Percentiles rank a stretch among this genome's conserved stretches.
Evolutionary conservation across 495 filamentous ascomycete genomes (phyloP).

Genomic region (Penicillium cataractarum): DNA sequence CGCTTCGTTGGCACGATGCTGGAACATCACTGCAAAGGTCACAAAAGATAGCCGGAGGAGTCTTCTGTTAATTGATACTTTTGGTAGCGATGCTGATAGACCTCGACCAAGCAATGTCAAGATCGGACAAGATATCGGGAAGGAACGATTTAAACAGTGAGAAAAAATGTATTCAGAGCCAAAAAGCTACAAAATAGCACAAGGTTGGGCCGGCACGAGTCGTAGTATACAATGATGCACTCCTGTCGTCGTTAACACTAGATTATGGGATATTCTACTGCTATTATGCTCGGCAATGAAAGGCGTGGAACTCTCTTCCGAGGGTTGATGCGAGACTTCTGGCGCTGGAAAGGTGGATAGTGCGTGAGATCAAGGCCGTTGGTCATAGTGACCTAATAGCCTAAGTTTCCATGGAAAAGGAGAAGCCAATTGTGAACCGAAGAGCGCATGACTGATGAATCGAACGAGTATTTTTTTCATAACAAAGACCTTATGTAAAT

Average conservation of each 20-base stretch:
- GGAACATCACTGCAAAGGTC: slow-evolving; percentile 25
- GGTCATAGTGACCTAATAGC: slow-evolving; percentile 14
- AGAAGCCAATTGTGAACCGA: slow-evolving; percentile 8
- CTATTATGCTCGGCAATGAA: background rate
- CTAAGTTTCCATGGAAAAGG: slow-evolving; percentile 1
- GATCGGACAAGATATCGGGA: background rate
- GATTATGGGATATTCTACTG: background rate
- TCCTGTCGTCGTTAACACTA: slow-evolving; percentile 20
- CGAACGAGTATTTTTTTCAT: background rate
- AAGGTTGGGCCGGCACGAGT: background rate
- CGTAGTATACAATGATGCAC: slow-evolving; percentile 24
- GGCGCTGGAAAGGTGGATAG: too few species aligned
- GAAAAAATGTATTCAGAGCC: background rate
- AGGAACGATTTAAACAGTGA: background rate
- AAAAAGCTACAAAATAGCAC: background rate
- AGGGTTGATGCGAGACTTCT: background rate
- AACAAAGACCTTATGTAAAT: background rate
- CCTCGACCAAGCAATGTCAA: background rate
- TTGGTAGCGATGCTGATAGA: background rate
- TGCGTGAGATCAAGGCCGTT: background rate
- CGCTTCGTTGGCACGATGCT: slow-evolving; percentile 17
- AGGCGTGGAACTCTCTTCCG: slow-evolving; percentile 28
- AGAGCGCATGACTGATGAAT: background rate
- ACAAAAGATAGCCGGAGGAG: background rate
- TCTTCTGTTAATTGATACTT: background rate